Evolutionary conservation across 2,329 filamentous ascomycete species (phyloP).

Genomic region (Colletotrichum cereale): DNA sequence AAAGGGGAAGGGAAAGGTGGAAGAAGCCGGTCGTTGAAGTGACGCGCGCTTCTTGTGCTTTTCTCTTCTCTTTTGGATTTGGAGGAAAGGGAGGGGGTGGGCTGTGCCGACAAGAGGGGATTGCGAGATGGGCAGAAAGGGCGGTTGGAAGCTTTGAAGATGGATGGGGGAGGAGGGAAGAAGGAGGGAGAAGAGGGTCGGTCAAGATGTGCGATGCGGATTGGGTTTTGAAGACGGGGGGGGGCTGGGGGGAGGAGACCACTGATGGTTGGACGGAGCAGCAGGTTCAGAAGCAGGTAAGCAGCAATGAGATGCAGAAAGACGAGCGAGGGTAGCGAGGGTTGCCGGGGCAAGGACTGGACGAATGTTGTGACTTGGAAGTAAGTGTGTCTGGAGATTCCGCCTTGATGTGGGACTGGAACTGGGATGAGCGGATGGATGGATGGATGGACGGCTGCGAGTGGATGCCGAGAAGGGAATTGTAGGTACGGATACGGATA

Average conservation of each 20-base stretch:
- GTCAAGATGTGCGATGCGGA: slow-evolving; percentile 41
- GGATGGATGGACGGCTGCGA: slow-evolving; percentile 24
- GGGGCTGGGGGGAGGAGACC: slow-evolving; percentile 29
- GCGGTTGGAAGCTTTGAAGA: slow-evolving; percentile 39
- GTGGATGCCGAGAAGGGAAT: slow-evolving; percentile 43
- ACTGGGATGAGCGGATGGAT: neutral
- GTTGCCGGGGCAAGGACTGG: slow-evolving; percentile 41
- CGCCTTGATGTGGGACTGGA: slow-evolving; percentile 11
- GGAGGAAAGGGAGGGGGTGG: slow-evolving; percentile 33
- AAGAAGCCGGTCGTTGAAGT: slow-evolving; percentile 45
- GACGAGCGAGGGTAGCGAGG: slow-evolving; percentile 31
- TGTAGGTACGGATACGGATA: too few species aligned
- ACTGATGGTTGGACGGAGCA: slow-evolving; percentile 36
- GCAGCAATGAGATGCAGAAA: slow-evolving; percentile 27
- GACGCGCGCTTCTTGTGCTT: slow-evolving; percentile 42
- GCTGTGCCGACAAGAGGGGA: slow-evolving; percentile 8
- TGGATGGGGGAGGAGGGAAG: slow-evolving; percentile 39
- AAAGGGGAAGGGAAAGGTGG: slow-evolving; percentile 60
- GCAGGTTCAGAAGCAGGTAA: slow-evolving; percentile 4
- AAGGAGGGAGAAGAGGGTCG: slow-evolving; percentile 41
- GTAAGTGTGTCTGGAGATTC: slow-evolving; percentile 42
- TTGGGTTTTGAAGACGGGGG: slow-evolving; percentile 44
- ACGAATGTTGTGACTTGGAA: slow-evolving; percentile 24
- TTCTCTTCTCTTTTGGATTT: slow-evolving; percentile 42
- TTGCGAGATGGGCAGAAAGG: slow-evolving; percentile 29